Evolutionary conservation across 257 asterid genomes (phyloP).

Genomic region (Petunia axillaris): DNA sequence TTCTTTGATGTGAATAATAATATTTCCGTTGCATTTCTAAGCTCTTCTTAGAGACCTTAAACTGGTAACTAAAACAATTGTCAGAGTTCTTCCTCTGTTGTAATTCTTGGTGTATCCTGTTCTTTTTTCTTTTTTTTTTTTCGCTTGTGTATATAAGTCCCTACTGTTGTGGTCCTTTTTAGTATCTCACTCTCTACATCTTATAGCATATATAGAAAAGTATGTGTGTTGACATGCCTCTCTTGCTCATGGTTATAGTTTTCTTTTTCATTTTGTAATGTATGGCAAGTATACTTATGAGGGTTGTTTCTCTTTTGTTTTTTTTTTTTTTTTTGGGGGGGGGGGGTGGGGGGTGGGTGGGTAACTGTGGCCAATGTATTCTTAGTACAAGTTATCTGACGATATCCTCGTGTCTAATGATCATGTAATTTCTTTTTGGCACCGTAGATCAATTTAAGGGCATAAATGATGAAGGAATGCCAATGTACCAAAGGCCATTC

Average conservation of each 20-base stretch:
- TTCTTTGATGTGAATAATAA: background rate
- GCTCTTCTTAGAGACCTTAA: background rate
- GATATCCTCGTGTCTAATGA: background rate
- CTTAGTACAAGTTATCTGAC: background rate
- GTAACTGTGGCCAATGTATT: background rate
- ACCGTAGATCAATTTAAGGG: conserved; percentile 36
- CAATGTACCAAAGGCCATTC: conserved; percentile 39
- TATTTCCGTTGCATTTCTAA: background rate
- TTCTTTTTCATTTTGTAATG: background rate
- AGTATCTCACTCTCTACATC: background rate
- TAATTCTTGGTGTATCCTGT: background rate
- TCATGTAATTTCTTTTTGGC: background rate
- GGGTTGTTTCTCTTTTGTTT: too few relatives aligned
- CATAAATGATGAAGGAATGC: conserved; percentile 42
- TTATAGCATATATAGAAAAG: background rate
- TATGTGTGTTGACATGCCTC: background rate
- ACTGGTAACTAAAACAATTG: background rate
- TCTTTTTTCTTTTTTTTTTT: background rate
- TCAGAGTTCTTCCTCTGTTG: background rate
- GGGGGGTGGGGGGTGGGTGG: background rate
- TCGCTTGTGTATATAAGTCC: background rate
- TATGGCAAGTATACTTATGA: background rate
- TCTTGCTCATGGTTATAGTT: background rate
- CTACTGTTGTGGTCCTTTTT: background rate
- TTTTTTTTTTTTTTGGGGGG: too few relatives aligned